Percentiles rank a stretch among this genome's conserved stretches.
These are phyloP conservation scores for Fusarium hainanense DNA, from an alignment of 2,329 filamentous ascomycete genomes.

Conservation along the genomic window DNA sequence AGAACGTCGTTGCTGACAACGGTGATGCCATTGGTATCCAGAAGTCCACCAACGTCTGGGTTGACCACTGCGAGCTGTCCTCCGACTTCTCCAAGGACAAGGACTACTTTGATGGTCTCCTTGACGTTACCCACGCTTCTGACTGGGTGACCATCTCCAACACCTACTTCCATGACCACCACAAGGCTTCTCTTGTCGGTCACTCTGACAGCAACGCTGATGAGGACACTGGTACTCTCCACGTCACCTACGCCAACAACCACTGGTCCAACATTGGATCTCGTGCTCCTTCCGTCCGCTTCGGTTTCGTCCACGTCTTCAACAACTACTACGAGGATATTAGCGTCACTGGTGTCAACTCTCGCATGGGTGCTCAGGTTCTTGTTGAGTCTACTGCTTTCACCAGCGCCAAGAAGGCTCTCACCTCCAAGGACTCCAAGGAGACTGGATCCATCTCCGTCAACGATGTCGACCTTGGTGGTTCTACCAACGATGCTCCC, in stretches of 20 bases:
- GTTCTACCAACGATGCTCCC: slow-evolving; percentile 53
- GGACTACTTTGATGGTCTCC: slow-evolving; percentile 76
- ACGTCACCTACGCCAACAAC: slow-evolving; percentile 75
- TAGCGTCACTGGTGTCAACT: slow-evolving; percentile 62
- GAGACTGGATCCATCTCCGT: slow-evolving; percentile 55
- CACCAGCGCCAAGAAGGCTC: slow-evolving; percentile 52
- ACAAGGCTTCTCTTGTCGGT: slow-evolving; percentile 69
- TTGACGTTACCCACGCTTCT: slow-evolving; percentile 71
- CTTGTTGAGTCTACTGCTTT: slow-evolving; percentile 68
- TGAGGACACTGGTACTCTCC: slow-evolving; percentile 71
- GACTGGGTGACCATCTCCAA: slow-evolving; percentile 67
- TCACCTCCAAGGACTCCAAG: slow-evolving; percentile 56
- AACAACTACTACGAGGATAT: slow-evolving; percentile 63
- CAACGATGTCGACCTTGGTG: slow-evolving; percentile 58
- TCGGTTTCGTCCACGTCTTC: slow-evolving; percentile 71
- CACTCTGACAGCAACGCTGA: slow-evolving; percentile 68
- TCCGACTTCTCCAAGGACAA: slow-evolving; percentile 70
- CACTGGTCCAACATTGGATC: slow-evolving; percentile 73
- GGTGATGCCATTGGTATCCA: slow-evolving; percentile 72
- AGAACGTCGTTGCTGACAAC: slow-evolving; percentile 63
- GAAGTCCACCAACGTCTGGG: slow-evolving; percentile 68
- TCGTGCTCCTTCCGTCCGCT: slow-evolving; percentile 71
- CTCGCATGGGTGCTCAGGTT: slow-evolving; percentile 67
- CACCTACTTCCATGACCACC: slow-evolving; percentile 54
- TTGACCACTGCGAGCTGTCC: slow-evolving; percentile 75